Evolutionary conservation across 2,329 filamentous ascomycete genomes (phyloP).

Genomic region (Colletotrichum noveboracense): DNA sequence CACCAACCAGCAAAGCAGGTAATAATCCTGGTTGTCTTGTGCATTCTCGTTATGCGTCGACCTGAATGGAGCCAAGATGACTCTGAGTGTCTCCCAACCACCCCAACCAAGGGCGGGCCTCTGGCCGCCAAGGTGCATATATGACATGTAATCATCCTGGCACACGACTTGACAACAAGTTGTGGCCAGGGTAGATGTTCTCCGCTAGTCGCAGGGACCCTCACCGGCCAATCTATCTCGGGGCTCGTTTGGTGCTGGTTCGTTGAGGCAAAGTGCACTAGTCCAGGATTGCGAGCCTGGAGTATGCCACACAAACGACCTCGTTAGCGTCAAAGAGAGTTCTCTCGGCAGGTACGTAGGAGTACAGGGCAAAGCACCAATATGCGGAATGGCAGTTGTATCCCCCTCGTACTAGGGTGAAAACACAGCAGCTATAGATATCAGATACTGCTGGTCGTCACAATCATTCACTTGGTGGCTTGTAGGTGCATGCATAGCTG

Average conservation of each 20-base stretch:
- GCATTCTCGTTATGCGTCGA: background rate
- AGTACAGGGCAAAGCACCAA: background rate
- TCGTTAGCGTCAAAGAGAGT: background rate
- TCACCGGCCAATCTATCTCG: too few relatives aligned
- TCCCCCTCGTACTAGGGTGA: background rate
- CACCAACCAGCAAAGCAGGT: background rate
- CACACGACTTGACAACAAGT: background rate
- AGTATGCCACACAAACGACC: background rate
- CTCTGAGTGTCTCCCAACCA: background rate
- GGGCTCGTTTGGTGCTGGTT: background rate
- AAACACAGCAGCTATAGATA: background rate
- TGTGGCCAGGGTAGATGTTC: background rate
- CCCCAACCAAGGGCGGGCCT: background rate
- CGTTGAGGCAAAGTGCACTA: background rate
- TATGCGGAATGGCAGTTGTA: background rate
- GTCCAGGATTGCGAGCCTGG: background rate
- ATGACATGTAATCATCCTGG: background rate
- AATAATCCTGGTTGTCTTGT: background rate
- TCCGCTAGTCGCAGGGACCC: background rate
- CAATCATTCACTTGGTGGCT: background rate
- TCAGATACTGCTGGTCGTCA: background rate
- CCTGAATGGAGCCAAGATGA: background rate
- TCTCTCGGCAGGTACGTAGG: background rate
- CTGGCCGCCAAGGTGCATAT: background rate
- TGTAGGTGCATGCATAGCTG: background rate